These are phyloP conservation scores for Hyphopichia khmerensis DNA, from an alignment of 1,139 yeast species.

Conservation along the genomic window DNA sequence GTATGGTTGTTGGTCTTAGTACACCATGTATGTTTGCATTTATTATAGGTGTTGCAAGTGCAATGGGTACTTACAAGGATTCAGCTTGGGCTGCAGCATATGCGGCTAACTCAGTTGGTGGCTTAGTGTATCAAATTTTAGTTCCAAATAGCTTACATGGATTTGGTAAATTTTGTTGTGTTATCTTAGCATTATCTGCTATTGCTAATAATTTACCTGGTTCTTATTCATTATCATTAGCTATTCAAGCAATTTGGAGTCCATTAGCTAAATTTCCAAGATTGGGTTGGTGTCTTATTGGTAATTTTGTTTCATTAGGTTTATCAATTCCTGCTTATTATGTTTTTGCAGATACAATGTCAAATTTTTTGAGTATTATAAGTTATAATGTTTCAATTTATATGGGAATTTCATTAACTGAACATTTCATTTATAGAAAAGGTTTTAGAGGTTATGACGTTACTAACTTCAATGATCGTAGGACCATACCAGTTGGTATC, in stretches of 20 bases:
- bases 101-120: constrained; percentile 24
- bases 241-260: constrained; percentile 29
- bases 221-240: constrained; percentile 27
- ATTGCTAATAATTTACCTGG: constrained; percentile 32
- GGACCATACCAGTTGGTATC: constrained; percentile 24
- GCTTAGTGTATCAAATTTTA: constrained; percentile 27
- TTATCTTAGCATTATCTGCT: constrained; percentile 27
- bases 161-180: constrained; percentile 30
- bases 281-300: constrained; percentile 29
- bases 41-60: constrained; percentile 30
- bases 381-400: constrained; percentile 31
- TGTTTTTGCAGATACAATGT: constrained; percentile 25
- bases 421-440: constrained; percentile 25
- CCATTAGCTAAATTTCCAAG: constrained; percentile 27
- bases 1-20: constrained; percentile 28
- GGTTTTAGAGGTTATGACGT: constrained; percentile 25
- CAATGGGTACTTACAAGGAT: constrained; percentile 21
- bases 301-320: constrained; percentile 27
- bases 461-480: constrained; percentile 18
- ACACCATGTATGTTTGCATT: constrained; percentile 24
- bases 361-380: constrained; percentile 29
- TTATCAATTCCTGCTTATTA: constrained; percentile 34
- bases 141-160: constrained; percentile 28
- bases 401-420: constrained; percentile 24
- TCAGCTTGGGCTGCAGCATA: constrained; percentile 18